Evolutionary conservation across 306 rosid genomes (phyloP).

Genomic region (Lupinus albus): DNA sequence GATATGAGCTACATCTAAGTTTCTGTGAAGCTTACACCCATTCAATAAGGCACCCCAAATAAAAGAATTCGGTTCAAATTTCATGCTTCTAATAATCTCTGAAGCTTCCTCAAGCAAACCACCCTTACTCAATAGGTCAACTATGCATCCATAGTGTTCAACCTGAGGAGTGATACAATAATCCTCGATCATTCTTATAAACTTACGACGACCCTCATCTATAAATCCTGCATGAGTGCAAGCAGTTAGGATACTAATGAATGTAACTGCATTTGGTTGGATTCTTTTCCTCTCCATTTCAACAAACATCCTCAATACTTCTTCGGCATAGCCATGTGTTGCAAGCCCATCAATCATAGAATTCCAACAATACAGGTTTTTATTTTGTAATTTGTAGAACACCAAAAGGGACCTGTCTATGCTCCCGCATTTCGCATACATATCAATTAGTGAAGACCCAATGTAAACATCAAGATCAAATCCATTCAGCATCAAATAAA

Average conservation of each 20-base stretch:
- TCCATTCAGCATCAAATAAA: conserved; percentile 55
- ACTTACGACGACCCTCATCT: conserved; percentile 62
- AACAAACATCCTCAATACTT: conserved; percentile 62
- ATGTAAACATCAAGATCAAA: conserved; percentile 72
- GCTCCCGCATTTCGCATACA: conserved; percentile 87
- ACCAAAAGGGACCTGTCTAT: conserved; percentile 72
- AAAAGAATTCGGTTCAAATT: conserved; percentile 56
- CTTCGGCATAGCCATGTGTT: conserved; percentile 59
- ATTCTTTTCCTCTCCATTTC: conserved; percentile 60
- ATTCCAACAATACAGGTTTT: conserved; percentile 86
- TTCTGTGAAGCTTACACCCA: conserved; percentile 72
- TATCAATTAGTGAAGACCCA: conserved; percentile 77
- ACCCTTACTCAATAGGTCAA: conserved; percentile 77
- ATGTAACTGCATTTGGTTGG: conserved; percentile 71
- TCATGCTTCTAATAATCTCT: conserved; percentile 63
- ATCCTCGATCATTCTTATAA: conserved; percentile 60
- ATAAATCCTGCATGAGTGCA: conserved; percentile 80
- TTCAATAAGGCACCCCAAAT: conserved; percentile 85
- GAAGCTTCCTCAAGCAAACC: conserved; percentile 75
- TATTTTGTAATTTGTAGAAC: conserved; percentile 62
- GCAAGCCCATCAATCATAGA: conserved; percentile 76
- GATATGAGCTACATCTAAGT: conserved; percentile 60
- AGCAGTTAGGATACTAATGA: conserved; percentile 68
- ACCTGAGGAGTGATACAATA: conserved; percentile 55
- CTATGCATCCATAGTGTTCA: conserved; percentile 86